Conservation (phyloP, 2,329 filamentous ascomycete genomes). For the Aspergillus sergii region DNA sequence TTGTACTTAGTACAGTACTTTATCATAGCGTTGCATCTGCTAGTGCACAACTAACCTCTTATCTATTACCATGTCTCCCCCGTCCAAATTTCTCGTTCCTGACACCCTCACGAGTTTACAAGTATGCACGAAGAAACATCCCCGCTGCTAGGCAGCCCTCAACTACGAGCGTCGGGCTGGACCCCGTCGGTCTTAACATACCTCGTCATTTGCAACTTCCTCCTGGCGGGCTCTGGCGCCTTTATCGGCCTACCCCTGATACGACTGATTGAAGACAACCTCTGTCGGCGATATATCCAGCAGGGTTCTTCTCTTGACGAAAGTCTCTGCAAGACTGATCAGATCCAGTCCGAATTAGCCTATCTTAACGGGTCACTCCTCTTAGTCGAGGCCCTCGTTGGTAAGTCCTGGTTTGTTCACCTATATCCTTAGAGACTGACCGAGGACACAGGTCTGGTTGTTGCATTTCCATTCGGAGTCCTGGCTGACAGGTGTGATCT, state of each 20-base stretch:
- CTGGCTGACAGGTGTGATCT: not conserved
- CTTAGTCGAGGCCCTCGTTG: conserved; percentile 10
- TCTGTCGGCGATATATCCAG: not conserved
- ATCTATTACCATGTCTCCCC: not conserved
- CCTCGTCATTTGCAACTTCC: not conserved
- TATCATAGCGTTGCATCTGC: not conserved
- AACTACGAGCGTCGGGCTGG: not conserved
- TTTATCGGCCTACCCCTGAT: not conserved
- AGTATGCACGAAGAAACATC: not conserved
- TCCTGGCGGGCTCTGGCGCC: not conserved
- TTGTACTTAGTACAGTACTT: not conserved
- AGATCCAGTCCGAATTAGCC: conserved; percentile 13
- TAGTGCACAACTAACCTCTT: not conserved
- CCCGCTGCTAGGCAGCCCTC: not conserved
- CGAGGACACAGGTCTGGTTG: not conserved
- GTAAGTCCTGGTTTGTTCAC: not conserved
- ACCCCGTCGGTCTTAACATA: not conserved
- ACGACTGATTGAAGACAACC: not conserved
- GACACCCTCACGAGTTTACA: not conserved
- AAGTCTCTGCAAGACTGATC: conserved; percentile 5
- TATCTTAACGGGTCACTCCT: conserved; percentile 11
- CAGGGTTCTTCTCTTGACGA: not conserved
- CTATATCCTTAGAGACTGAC: not conserved
- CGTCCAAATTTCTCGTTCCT: not conserved
- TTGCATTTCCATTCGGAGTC: not conserved